Evolutionary conservation across 2,329 filamentous ascomycete genomes (phyloP).

Genomic region (Tolypocladium ophioglossoides): DNA sequence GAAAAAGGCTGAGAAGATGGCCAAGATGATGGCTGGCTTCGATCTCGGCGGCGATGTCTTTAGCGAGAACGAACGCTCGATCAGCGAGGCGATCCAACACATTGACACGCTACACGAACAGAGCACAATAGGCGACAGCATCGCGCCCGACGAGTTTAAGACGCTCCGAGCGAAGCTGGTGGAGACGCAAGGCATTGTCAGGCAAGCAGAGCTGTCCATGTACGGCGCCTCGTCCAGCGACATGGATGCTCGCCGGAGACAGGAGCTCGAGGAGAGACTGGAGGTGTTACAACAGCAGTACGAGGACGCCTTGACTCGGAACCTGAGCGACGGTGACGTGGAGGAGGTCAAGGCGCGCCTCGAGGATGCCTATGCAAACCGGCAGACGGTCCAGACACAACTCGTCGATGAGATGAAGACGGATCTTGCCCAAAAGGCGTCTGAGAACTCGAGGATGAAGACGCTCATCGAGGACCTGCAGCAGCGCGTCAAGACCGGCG

Average conservation of each 20-base stretch:
- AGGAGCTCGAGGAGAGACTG: constrained; percentile 69
- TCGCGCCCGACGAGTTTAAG: constrained; percentile 72
- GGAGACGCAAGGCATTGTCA: constrained; percentile 84
- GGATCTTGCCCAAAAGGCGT: constrained; percentile 64
- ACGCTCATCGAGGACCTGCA: constrained; percentile 72
- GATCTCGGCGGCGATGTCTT: constrained; percentile 89
- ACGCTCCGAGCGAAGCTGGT: constrained; percentile 68
- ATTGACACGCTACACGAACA: constrained; percentile 71
- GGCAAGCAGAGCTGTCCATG: constrained; percentile 81
- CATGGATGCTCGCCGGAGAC: constrained; percentile 55
- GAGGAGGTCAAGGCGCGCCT: constrained; percentile 76
- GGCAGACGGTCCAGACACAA: constrained; percentile 62
- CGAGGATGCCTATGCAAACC: constrained; percentile 64
- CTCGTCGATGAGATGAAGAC: constrained; percentile 67
- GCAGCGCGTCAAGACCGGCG: constrained; percentile 56
- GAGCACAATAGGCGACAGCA: constrained; percentile 64
- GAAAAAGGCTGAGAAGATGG: constrained; percentile 98
- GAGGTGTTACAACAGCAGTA: constrained; percentile 70
- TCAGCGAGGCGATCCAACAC: constrained; percentile 74
- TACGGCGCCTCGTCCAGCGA: constrained; percentile 58
- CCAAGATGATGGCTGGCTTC: constrained; percentile 99
- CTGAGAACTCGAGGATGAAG: constrained; percentile 76
- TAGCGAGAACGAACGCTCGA: constrained; percentile 80
- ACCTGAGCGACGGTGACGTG: constrained; percentile 66
- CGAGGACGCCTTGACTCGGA: constrained; percentile 69